Conservation (phyloP, 805 yeast species). For the Millerozyma acaciae region DNA sequence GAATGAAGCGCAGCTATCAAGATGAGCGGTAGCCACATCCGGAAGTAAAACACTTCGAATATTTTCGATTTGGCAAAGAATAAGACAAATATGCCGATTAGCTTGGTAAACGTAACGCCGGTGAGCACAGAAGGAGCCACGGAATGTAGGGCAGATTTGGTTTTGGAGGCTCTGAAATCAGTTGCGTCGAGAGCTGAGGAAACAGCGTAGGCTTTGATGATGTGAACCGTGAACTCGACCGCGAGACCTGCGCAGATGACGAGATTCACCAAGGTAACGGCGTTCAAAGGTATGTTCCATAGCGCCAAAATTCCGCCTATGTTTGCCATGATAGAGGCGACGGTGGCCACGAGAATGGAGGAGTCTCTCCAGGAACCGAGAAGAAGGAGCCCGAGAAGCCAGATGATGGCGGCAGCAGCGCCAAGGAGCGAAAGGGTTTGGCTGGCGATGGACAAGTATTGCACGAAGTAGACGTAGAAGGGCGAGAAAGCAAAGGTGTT, state of each 20-base stretch:
- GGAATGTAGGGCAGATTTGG: slow-evolving; percentile 59
- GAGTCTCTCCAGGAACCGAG: slow-evolving; percentile 69
- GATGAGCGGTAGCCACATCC: slow-evolving; percentile 89
- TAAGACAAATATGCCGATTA: slow-evolving; percentile 81
- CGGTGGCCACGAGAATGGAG: slow-evolving; percentile 50
- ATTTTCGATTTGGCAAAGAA: slow-evolving; percentile 86
- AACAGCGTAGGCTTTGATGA: slow-evolving; percentile 71
- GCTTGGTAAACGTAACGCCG: slow-evolving; percentile 86
- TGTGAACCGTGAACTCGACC: slow-evolving; percentile 89
- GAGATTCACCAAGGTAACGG: slow-evolving; percentile 83
- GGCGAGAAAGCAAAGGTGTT: slow-evolving; percentile 87
- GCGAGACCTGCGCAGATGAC: slow-evolving; percentile 91
- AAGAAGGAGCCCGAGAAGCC: slow-evolving; percentile 49
- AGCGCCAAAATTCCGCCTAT: slow-evolving; percentile 78
- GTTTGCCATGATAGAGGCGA: slow-evolving; percentile 60
- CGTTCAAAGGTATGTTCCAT: slow-evolving; percentile 77
- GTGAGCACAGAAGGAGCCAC: slow-evolving; percentile 91
- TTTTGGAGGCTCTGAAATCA: slow-evolving; percentile 20
- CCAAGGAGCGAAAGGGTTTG: slow-evolving; percentile 53
- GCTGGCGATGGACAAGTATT: slow-evolving; percentile 64
- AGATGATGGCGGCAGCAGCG: slow-evolving; percentile 51
- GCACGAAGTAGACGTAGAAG: slow-evolving; percentile 89
- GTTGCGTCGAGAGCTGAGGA: slow-evolving; percentile 14
- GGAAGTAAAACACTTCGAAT: slow-evolving; percentile 85
- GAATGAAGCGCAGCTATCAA: slow-evolving; percentile 76